Base-by-base conservation (phyloP, 2,329 filamentous ascomycete genomes). In the Balansia obtecta region DNA sequence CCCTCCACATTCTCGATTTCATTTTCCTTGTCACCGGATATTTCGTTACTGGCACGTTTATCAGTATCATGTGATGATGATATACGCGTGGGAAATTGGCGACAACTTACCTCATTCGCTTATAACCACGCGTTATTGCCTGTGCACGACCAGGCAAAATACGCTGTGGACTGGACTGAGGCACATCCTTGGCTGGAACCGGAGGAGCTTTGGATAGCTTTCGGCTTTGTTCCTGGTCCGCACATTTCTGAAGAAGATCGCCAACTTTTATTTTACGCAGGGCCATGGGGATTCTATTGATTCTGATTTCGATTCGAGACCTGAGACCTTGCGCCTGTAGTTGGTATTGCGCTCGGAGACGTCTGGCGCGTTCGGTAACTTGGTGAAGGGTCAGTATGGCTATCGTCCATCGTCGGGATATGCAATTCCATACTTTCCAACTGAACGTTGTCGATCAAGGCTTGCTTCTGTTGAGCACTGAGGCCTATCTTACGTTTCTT, bases 331-430 rank as follows among this genome's bases (percentile, higher is more conserved):
- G 86, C 20, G 89, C 86, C 67, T 95, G 90, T 10, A 94, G 77
- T 52, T 85, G 84, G 70, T 94, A 95, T 65, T 95, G 89, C 7
- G 90, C 85, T 60, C 90, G 82, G 54, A 97, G 74, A 66, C 91
- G 89, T 58, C 91, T 81, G 54, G 88, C 87, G 64, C 90, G 82
- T 69, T 94, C 86, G 16, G 87, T 89, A 57, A 95, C 89, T 95
- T 57, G 34, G 49, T 46, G 49, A 46, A 18, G 5, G 11, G 48
- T 52, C 37, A 53, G 40, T 46, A 50, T 27, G 16, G 30, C 47
- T 30, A 7, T 1, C 12, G 0, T 16, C 40, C 20, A 12, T 43
- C 2, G 7, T 32, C 15, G 38, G 4, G 11, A 15, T 0, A 8
- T 41, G 20, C 9, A 39, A 20, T 38, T 22, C 7, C 82, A 55